Evolutionary conservation across 768 basidiomycete species (phyloP).

Genomic region (Boletus subcaerulescens): DNA sequence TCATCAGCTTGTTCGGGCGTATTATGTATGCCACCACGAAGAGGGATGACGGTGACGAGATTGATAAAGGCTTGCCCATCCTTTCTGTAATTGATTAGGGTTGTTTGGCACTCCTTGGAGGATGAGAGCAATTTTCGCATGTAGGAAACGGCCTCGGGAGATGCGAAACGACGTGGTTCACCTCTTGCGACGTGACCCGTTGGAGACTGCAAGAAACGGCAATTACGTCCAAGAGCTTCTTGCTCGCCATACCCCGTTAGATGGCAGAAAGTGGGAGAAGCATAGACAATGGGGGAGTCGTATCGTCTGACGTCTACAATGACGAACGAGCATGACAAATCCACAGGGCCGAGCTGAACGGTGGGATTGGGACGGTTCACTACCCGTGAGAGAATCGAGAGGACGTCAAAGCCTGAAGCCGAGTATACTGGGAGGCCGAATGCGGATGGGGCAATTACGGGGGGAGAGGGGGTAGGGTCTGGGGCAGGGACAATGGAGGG

Average conservation of each 20-base stretch:
- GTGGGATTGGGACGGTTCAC: conserved; percentile 69
- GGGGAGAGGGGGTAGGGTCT: not conserved
- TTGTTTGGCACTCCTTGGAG: conserved; percentile 86
- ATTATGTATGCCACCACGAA: conserved; percentile 56
- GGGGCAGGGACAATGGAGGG: conserved; percentile 1
- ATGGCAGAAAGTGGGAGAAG: conserved; percentile 76
- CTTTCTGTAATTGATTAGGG: conserved; percentile 85
- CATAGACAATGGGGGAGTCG: conserved; percentile 89
- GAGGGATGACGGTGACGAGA: conserved; percentile 87
- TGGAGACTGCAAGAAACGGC: conserved; percentile 87
- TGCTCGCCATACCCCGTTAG: conserved; percentile 72
- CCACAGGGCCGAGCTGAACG: conserved; percentile 84
- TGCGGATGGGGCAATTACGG: conserved; percentile 31
- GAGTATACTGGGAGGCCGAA: conserved; percentile 71
- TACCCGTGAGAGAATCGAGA: conserved; percentile 78
- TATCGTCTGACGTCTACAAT: conserved; percentile 80
- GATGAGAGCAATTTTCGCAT: conserved; percentile 64
- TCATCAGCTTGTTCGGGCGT: conserved; percentile 58
- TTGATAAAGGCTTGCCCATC: conserved; percentile 87
- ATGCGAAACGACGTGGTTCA: conserved; percentile 55
- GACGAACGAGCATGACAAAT: conserved; percentile 88
- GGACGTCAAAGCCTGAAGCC: conserved; percentile 84
- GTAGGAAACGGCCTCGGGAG: conserved; percentile 61
- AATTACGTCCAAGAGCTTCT: conserved; percentile 87
- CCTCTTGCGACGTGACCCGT: conserved; percentile 51